phyloP scores from a whole-genome alignment of 176 grass and related monocot genomes.

The Secale cereale region DNA sequence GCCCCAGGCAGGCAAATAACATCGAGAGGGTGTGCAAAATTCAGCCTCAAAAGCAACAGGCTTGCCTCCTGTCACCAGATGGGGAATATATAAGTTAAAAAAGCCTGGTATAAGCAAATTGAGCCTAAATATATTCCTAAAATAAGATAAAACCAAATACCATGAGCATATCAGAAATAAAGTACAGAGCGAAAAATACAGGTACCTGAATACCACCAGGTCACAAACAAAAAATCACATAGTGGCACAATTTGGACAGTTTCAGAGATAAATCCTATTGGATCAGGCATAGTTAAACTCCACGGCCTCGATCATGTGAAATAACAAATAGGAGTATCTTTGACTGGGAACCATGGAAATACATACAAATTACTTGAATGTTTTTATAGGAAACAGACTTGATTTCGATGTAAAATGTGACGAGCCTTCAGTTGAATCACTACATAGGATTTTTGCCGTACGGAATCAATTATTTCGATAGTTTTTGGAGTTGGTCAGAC shows the following conservation, averaged over 20 bases:
- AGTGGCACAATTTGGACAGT: neutral
- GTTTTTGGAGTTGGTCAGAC: neutral
- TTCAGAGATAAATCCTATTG: neutral
- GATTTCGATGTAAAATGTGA: too few species aligned
- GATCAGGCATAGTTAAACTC: neutral
- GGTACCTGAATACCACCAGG: neutral
- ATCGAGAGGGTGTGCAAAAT: constrained; percentile 64
- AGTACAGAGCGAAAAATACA: neutral
- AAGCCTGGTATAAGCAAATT: neutral
- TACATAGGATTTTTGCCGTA: too few species aligned
- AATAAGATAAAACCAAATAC: neutral
- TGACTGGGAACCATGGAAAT: neutral
- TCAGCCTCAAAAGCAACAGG: constrained; percentile 66
- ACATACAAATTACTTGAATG: neutral
- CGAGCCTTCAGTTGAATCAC: too few species aligned
- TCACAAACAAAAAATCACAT: neutral
- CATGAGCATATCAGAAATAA: neutral
- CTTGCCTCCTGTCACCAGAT: constrained; percentile 64
- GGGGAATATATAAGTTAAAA: neutral
- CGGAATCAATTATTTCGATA: neutral
- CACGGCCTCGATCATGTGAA: neutral
- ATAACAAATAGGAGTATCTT: neutral
- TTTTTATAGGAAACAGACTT: neutral
- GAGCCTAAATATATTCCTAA: neutral
- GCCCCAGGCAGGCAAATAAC: too few species aligned